Evolutionary conservation across 768 basidiomycete genomes (phyloP), one percentile per base, ranked within the genome.

Genomic region (Rhodotorula graminis): DNA sequence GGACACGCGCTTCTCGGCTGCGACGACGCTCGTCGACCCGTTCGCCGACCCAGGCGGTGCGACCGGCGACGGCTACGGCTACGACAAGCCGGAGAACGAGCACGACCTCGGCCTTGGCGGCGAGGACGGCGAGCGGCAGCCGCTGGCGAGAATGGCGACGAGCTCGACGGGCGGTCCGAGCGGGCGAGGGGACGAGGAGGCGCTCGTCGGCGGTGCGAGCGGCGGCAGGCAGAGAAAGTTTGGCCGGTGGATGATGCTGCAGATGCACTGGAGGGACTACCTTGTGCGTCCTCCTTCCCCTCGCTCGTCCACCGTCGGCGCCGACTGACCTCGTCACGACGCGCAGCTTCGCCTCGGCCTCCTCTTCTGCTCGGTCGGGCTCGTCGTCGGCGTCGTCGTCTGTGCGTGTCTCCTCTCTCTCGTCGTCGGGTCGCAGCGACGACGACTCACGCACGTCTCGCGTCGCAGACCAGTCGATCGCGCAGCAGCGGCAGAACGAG

Each of bases 11-110:
- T 33, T 42, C 56, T 69, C 72, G 19, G 19, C 59, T 14, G 55
- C 65, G 25, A 69, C 67, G 50, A 73, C 72, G 2, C 65, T 73
- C 47, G 72, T 73, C 49, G 68, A 62, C 42, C 59, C 59, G 1
- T 68, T 65, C 27, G 33, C 31, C 3, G 29, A 47, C 31, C n/a
- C 63, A 9, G 9, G 37, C 18, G 27, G 14, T 29, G 59, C 44
- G 23, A 5, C 33, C 9, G 27, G 5, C 42, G 59, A 52, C 10
- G 53, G 47, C 25, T 72, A 72, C 59, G 63, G 52, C 57, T 65
- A 69, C 59, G 63, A 52, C 50, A 68, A 65, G 44, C 33, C 62
- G n/a, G n/a, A n/a, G n/a, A n/a, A n/a, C 46, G n/a, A 55, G 53
- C 27, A 25, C 53, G 53, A 52, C 18, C 21, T 8, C 25, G 50